Evolutionary conservation across 78 protist genomes (phyloP), one percentile per base, ranked within the genome.

Genomic region (Planoprotostelium fungivorum): DNA sequence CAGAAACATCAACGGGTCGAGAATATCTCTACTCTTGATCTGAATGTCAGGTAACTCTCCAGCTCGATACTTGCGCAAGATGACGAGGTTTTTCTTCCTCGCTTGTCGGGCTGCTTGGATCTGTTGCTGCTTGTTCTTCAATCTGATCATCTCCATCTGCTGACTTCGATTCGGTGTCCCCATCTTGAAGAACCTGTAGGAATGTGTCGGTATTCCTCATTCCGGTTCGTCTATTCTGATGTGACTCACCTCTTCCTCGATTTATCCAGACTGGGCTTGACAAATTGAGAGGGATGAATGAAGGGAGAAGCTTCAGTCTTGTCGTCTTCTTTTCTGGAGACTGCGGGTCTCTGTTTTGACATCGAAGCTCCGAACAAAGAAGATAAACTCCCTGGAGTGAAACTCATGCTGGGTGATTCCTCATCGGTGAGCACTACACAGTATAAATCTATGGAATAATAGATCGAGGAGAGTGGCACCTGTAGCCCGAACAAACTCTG

Each of bases 31-130:
- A 0, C 51, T 29, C 51, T 83, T 38, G 36, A 95, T 93, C 83
- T 88, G 92, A 36, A 95, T 90, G 86, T 95, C 97, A 1, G 97
- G 97, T 35, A 95, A 73, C 85, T 95, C 97, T 34, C 97, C 97
- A 0, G 83, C 35, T n/a, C 96, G 36, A 39, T 94, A 94, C 34
- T 94, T 91, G 29, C 96, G 35, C 38, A 94, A 85, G 90, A 94
- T 85, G 36, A 91, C 91, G 28, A 94, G 89, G 73, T 93, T 87
- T 34, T 90, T 90, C n/a, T 88, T 90, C 29, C 95, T 36, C 34
- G 92, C 91, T 83, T 93, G 84, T 84, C 88, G 87, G 0, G 91
- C 28, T 37, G 87, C 63, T 35, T 87, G 89, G 37, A 90, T 39
- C 51, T 37, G 84, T 90, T 91, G 5, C 36, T 85, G 85, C 85